These are phyloP conservation scores for Cystobasidium pallidum DNA, from an alignment of 1,284 basidiomycete genomes.

Conservation along the genomic window DNA sequence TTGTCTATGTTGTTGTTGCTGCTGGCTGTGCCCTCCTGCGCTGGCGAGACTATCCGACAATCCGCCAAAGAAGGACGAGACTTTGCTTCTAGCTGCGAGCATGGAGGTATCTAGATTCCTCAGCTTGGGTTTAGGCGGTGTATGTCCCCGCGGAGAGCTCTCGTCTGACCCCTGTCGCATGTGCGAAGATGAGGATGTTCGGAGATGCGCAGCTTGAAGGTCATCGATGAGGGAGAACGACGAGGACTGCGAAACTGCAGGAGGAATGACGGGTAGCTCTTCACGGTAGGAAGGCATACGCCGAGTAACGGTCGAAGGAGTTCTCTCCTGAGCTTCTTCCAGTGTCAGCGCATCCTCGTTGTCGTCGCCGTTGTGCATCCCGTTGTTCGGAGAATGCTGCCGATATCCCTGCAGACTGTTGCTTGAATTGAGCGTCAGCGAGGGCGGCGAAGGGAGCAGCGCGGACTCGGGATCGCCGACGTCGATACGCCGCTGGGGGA, in stretches of 20 bases:
- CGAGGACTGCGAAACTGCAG: conserved; percentile 5
- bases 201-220: background rate
- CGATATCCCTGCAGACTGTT: background rate
- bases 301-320: background rate
- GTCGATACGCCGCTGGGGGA: conserved; percentile 1
- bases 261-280: too few relatives aligned
- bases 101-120: conserved; percentile 13
- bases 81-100: conserved; percentile 2
- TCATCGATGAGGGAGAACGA: conserved; percentile 3
- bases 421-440: background rate
- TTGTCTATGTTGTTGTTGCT: conserved; percentile 3
- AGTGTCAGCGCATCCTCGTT: background rate
- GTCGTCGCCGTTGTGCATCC: background rate
- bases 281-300: background rate
- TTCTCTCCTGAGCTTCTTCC: background rate
- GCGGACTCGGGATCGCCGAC: background rate
- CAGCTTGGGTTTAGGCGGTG: conserved; percentile 16
- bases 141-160: background rate
- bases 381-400: too few relatives aligned
- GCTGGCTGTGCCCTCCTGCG: background rate
- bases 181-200: background rate
- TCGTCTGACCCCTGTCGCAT: background rate
- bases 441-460: background rate
- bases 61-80: conserved; percentile 24
- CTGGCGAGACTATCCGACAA: conserved; percentile 8